A percentile compares a stretch with the other conserved stretches of the same genome.
These are phyloP conservation scores for Bacidia gigantensis DNA, from an alignment of 495 filamentous ascomycete genomes.

Conservation along the genomic window DNA sequence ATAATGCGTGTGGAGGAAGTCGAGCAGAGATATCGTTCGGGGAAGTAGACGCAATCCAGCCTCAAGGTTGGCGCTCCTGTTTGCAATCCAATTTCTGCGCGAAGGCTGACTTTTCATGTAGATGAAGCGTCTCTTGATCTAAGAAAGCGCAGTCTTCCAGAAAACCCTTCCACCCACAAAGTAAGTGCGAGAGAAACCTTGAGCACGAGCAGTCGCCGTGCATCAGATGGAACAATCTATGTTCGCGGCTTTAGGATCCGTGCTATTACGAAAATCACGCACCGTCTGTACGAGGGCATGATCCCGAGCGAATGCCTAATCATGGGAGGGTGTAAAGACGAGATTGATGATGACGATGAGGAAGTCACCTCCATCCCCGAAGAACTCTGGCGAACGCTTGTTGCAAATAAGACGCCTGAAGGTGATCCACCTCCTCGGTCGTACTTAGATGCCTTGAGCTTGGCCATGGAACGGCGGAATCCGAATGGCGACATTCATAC, in stretches of 20 bases:
- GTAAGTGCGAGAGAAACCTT: background rate
- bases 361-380: background rate
- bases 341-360: background rate
- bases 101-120: too few species aligned
- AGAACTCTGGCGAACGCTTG: conserved; percentile 5
- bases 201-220: background rate
- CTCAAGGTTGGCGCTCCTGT: too few species aligned
- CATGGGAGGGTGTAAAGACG: background rate
- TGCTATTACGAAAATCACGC: conserved; percentile 1
- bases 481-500: conserved; percentile 3
- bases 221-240: conserved; percentile 1
- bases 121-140: too few species aligned
- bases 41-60: too few species aligned
- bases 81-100: too few species aligned
- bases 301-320: conserved; percentile 4
- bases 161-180: too few species aligned
- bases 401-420: background rate
- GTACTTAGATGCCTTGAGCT: background rate
- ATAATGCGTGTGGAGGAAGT: too few species aligned
- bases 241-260: conserved; percentile 1
- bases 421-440: background rate
- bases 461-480: background rate
- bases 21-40: too few species aligned
- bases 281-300: conserved; percentile 7
- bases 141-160: too few species aligned